Percentiles rank a stretch among this genome's conserved stretches.
Evolutionary conservation across 2,329 filamentous ascomycete genomes (phyloP).

Genomic region (Trichoderma cornu-damae): DNA sequence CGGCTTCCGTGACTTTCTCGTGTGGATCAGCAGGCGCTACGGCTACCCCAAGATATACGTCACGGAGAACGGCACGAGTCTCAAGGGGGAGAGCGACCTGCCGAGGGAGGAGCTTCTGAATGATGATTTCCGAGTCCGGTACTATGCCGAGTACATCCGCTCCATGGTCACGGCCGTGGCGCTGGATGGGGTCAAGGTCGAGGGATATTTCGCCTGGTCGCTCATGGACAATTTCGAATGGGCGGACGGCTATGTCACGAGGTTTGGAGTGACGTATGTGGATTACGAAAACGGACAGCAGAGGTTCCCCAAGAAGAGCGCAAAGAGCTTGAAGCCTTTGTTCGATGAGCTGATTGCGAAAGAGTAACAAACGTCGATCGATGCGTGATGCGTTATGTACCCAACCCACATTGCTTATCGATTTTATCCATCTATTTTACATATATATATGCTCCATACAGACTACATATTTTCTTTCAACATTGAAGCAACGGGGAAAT

Average conservation of each 20-base stretch:
- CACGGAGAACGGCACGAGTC: constrained; percentile 81
- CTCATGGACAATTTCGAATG: constrained; percentile 89
- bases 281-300: constrained; percentile 78
- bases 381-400: background rate
- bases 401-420: too few relatives aligned
- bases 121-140: constrained; percentile 75
- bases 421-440: too few relatives aligned
- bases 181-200: constrained; percentile 71
- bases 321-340: constrained; percentile 61
- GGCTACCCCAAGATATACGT: constrained; percentile 73
- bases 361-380: background rate
- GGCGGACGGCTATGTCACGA: constrained; percentile 85
- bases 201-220: constrained; percentile 81
- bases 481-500: too few relatives aligned
- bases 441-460: background rate
- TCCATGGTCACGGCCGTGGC: constrained; percentile 69
- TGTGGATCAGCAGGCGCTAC: constrained; percentile 75
- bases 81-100: constrained; percentile 78
- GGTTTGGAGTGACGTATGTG: constrained; percentile 79
- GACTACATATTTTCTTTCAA: too few relatives aligned
- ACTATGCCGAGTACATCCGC: constrained; percentile 71
- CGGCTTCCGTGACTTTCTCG: constrained; percentile 72
- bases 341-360: constrained; percentile 66
- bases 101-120: constrained; percentile 64
- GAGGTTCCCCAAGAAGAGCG: constrained; percentile 79